These are phyloP conservation scores for Zelonia costaricensis DNA, from an alignment of 208 protist species.

Conservation along the genomic window DNA sequence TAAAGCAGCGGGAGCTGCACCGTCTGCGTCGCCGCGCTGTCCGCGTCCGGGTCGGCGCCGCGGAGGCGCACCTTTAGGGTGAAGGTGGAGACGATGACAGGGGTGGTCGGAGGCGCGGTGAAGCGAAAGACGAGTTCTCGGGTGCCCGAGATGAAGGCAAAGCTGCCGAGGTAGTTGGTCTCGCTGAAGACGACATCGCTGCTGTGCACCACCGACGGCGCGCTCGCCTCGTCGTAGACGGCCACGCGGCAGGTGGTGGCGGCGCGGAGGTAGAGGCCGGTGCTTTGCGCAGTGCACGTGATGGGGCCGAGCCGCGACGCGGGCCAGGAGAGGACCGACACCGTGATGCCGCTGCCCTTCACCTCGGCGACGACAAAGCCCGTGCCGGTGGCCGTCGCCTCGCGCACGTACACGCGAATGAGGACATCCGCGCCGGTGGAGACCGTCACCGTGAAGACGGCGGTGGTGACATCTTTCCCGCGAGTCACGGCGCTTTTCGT, in stretches of 20 bases:
- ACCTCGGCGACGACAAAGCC: constrained; percentile 14
- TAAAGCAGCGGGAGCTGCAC: constrained; percentile 39
- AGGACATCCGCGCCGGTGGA: constrained; percentile 29
- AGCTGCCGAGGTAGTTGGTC: constrained; percentile 34
- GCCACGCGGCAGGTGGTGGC: constrained; percentile 31
- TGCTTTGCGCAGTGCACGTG: constrained; percentile 24
- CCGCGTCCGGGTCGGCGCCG: neutral
- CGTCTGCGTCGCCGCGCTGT: constrained; percentile 5
- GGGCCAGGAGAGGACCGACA: constrained; percentile 38
- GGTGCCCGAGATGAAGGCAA: constrained; percentile 38
- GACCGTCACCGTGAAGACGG: constrained; percentile 35
- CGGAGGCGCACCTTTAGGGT: constrained; percentile 27
- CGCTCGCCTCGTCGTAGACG: constrained; percentile 32
- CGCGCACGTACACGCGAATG: constrained; percentile 31
- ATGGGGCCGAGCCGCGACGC: constrained; percentile 35
- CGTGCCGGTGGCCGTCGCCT: neutral
- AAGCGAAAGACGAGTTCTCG: constrained; percentile 42
- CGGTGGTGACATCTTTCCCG: constrained; percentile 38
- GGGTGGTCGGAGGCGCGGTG: constrained; percentile 22
- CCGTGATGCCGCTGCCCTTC: constrained; percentile 35
- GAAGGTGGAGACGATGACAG: constrained; percentile 24
- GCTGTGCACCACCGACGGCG: constrained; percentile 30
- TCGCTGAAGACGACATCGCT: constrained; percentile 41
- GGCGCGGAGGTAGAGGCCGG: constrained; percentile 34
- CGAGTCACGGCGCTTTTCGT: constrained; percentile 24